Evolutionary conservation across 257 asterid genomes (phyloP).

Genomic region (Craterostigma plantagineum): DNA sequence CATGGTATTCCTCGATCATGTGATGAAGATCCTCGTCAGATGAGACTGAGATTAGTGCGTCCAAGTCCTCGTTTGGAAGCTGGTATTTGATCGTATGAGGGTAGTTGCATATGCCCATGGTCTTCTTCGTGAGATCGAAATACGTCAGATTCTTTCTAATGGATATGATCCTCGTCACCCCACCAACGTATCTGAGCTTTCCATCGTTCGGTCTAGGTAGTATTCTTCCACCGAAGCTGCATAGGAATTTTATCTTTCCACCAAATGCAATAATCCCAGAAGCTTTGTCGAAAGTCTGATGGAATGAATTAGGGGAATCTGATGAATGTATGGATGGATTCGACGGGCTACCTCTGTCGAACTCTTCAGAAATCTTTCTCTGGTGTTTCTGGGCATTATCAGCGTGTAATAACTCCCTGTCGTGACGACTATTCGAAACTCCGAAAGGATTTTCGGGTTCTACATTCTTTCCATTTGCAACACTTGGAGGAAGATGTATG

Average conservation of each 20-base stretch:
- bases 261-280: conserved; percentile 18
- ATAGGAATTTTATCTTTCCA: conserved; percentile 52
- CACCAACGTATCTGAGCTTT: conserved; percentile 77
- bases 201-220: conserved; percentile 75
- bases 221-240: conserved; percentile 84
- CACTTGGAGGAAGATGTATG: no score
- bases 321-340: conserved; percentile 13
- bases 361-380: conserved; percentile 17
- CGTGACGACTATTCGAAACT: no score
- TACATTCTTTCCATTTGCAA: no score
- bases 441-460: no score
- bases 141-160: conserved; percentile 33
- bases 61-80: conserved; percentile 90
- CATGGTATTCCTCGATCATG: conserved; percentile 80
- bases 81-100: conserved; percentile 68
- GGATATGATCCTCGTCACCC: conserved; percentile 75
- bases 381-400: conserved; percentile 10
- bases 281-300: conserved; percentile 12
- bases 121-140: conserved; percentile 44
- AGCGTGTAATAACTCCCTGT: conserved; percentile 15
- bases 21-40: conserved; percentile 83
- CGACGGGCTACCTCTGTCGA: conserved; percentile 21
- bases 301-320: conserved; percentile 24
- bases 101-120: conserved; percentile 39
- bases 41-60: conserved; percentile 69